Percentiles rank a stretch among this genome's conserved stretches.
Conservation (phyloP, 1,139 yeast species). For the Nematodospora anomalae region DNA sequence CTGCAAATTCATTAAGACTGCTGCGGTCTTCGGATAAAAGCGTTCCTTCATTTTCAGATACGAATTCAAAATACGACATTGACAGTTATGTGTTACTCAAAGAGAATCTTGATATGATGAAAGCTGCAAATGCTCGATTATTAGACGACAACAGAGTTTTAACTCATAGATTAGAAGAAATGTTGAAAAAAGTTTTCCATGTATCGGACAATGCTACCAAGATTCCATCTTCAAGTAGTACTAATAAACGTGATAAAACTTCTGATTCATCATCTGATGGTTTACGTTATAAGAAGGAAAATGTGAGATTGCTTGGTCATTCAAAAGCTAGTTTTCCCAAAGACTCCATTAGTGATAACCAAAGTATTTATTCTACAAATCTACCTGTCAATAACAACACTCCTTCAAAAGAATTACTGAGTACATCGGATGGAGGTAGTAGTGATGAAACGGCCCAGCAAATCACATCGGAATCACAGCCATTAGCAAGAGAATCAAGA, state of each 20-base stretch:
- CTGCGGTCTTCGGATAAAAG: background rate
- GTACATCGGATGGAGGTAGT: conserved; percentile 11
- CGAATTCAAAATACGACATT: background rate
- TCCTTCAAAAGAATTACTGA: conserved; percentile 9
- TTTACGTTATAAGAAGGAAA: conserved; percentile 11
- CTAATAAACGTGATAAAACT: conserved; percentile 10
- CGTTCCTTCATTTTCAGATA: background rate
- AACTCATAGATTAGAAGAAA: conserved; percentile 10
- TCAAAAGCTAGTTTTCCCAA: conserved; percentile 13
- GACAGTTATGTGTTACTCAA: conserved; percentile 5
- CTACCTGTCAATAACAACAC: conserved; percentile 3
- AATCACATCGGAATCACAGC: conserved; percentile 6
- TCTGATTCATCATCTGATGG: conserved; percentile 14
- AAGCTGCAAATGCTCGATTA: conserved; percentile 14
- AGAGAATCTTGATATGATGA: conserved; percentile 13
- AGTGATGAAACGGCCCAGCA: conserved; percentile 10
- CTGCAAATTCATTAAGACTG: background rate
- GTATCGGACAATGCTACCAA: conserved; percentile 3
- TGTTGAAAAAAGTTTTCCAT: conserved; percentile 5
- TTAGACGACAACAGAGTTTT: conserved; percentile 12
- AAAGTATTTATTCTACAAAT: conserved; percentile 14
- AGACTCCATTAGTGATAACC: conserved; percentile 13
- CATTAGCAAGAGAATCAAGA: conserved; percentile 7
- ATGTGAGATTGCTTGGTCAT: conserved; percentile 13
- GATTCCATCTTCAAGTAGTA: conserved; percentile 2